Conservation (phyloP, 495 filamentous ascomycete genomes). For the Cercophora sp. region DNA sequence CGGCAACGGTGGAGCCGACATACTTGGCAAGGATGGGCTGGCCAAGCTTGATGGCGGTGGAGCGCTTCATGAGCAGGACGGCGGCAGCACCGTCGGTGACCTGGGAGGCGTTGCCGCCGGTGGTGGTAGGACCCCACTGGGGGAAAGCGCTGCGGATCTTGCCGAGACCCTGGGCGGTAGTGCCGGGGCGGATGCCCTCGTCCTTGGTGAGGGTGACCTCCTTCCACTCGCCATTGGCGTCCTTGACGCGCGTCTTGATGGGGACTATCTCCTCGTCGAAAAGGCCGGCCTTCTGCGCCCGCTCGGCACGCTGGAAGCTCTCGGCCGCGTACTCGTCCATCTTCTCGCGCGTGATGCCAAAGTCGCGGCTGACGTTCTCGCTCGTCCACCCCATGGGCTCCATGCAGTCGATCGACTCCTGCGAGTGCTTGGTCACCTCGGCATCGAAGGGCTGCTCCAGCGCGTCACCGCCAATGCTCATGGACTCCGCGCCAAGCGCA, state of each 20-base stretch:
- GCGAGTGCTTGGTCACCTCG: slow-evolving; percentile 62
- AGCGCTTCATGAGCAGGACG: slow-evolving; percentile 89
- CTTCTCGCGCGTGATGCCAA: slow-evolving; percentile 70
- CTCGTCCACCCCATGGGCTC: slow-evolving; percentile 97
- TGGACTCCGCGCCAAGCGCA: slow-evolving; percentile 82
- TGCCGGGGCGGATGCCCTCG: slow-evolving; percentile 85
- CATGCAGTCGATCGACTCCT: slow-evolving; percentile 81
- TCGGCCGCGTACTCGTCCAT: slow-evolving; percentile 86
- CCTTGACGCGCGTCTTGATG: slow-evolving; percentile 75
- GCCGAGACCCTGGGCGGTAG: slow-evolving; percentile 71
- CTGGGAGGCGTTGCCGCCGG: slow-evolving; percentile 93
- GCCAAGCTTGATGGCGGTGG: slow-evolving; percentile 77
- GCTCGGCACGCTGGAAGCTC: slow-evolving; percentile 80
- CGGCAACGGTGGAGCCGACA: slow-evolving; percentile 84
- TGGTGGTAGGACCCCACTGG: slow-evolving; percentile 79
- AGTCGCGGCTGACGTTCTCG: slow-evolving; percentile 93
- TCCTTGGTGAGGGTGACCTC: slow-evolving; percentile 75
- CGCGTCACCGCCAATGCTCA: slow-evolving; percentile 68
- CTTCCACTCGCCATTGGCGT: slow-evolving; percentile 73
- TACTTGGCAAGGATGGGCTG: slow-evolving; percentile 95
- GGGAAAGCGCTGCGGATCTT: slow-evolving; percentile 94
- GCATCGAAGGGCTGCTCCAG: slow-evolving; percentile 71
- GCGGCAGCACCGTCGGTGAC: slow-evolving; percentile 93
- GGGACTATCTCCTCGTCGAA: slow-evolving; percentile 95
- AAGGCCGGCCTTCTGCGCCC: slow-evolving; percentile 86